These are phyloP conservation scores for Quercus rubra DNA, from an alignment of 306 rosid species.

Conservation along the genomic window DNA sequence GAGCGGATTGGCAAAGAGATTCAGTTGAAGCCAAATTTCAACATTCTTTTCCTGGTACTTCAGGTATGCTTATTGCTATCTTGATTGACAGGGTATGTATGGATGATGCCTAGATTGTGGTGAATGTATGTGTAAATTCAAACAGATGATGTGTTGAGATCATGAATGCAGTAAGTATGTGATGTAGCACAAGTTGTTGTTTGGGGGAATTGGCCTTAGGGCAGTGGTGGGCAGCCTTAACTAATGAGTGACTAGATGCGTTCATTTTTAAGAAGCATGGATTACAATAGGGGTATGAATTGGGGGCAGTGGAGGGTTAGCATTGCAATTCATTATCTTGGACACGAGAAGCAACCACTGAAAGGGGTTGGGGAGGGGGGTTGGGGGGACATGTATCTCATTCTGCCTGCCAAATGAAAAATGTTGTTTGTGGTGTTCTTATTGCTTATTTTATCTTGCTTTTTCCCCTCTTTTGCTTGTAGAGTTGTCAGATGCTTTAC, in stretches of 20 bases:
- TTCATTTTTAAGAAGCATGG: not conserved
- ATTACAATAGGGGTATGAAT: not conserved
- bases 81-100: not conserved
- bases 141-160: not conserved
- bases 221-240: not conserved
- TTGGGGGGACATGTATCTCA: not conserved
- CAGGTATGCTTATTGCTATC: conserved; percentile 38
- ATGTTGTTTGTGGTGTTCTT: conserved; percentile 11
- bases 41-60: conserved; percentile 28
- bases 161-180: not conserved
- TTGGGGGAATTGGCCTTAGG: not conserved
- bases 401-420: not conserved
- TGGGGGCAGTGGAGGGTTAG: not conserved
- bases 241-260: not conserved
- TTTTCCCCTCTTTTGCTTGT: not conserved
- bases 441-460: conserved; percentile 16
- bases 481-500: conserved; percentile 47
- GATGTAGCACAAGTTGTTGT: not conserved
- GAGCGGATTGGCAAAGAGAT: conserved; percentile 11
- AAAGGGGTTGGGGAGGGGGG: not conserved
- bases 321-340: not conserved
- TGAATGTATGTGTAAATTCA: not conserved
- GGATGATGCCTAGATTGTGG: not conserved
- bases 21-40: conserved; percentile 31
- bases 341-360: not conserved